A percentile compares a stretch with the other conserved stretches of the same genome.
These are phyloP conservation scores for Alternaria longipes DNA, from an alignment of 2,329 filamentous ascomycete species.

Conservation along the genomic window DNA sequence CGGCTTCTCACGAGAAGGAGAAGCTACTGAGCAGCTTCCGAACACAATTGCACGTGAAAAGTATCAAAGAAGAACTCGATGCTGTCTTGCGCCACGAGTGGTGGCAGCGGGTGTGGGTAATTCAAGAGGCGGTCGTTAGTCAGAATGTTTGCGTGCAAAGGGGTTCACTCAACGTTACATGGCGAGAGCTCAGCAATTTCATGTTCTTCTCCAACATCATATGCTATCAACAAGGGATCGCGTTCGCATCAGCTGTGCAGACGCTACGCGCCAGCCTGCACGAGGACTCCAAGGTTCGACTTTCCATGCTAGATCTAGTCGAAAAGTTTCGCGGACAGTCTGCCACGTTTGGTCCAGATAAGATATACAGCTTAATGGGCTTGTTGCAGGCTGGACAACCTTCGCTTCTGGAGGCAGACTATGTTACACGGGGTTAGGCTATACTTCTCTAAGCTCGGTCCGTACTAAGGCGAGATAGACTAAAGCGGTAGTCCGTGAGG, in stretches of 20 bases:
- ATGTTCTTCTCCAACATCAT: not conserved
- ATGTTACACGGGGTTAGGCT: too few species aligned
- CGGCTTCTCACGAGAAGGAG: not conserved
- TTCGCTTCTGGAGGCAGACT: not conserved
- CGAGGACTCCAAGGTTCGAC: not conserved
- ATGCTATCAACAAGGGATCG: not conserved
- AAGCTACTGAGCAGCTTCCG: not conserved
- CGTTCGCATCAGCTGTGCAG: not conserved
- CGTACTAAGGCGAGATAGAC: too few species aligned
- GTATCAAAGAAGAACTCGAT: not conserved
- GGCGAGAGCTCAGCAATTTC: constrained; percentile 3
- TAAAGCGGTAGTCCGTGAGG: too few species aligned
- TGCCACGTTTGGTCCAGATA: constrained; percentile 15
- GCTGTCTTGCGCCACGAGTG: constrained; percentile 15
- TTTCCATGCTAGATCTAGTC: not conserved
- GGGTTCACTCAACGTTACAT: constrained; percentile 2
- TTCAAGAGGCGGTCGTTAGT: constrained; percentile 15
- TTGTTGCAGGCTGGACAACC: too few species aligned
- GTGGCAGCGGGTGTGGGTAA: constrained; percentile 16
- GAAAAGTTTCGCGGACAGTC: constrained; percentile 11
- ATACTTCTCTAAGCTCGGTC: too few species aligned
- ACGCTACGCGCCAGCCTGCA: not conserved
- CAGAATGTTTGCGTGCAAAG: constrained; percentile 11
- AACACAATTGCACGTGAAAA: not conserved
- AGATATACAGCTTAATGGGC: constrained; percentile 7